Evolutionary conservation across 305 asterid species (phyloP).

Genomic region (Rubia peregrina): DNA sequence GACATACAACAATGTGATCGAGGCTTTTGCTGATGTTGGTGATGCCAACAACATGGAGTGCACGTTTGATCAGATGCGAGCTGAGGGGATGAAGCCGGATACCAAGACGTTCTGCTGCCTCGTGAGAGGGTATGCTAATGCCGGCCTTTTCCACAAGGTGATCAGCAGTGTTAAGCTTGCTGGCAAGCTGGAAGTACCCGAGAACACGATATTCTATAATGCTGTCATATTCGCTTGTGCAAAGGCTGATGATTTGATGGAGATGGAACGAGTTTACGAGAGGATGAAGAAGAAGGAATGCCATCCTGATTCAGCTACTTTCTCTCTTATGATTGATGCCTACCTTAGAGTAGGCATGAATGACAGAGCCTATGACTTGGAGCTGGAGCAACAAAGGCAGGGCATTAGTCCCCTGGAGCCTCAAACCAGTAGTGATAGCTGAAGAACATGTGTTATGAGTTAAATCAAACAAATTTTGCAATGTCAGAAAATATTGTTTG

Average conservation of each 20-base stretch:
- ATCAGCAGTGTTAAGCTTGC: slow-evolving; percentile 65
- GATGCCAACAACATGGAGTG: slow-evolving; percentile 78
- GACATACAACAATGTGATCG: slow-evolving; percentile 81
- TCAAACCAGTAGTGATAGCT: too few relatives aligned
- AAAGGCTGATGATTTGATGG: slow-evolving; percentile 77
- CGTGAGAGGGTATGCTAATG: slow-evolving; percentile 78
- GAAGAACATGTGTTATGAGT: too few relatives aligned
- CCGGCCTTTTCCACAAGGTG: slow-evolving; percentile 76
- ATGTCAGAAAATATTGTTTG: neutral
- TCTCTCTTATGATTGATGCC: slow-evolving; percentile 65
- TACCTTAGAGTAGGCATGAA: slow-evolving; percentile 77
- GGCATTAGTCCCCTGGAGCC: slow-evolving; percentile 5
- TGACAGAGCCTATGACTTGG: slow-evolving; percentile 65
- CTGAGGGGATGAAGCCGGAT: slow-evolving; percentile 72
- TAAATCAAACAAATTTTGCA: neutral
- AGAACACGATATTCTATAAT: slow-evolving; percentile 68
- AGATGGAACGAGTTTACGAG: slow-evolving; percentile 80
- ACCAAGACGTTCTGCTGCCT: slow-evolving; percentile 90
- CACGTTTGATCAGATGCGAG: slow-evolving; percentile 75
- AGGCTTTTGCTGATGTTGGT: slow-evolving; percentile 80
- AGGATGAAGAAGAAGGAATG: slow-evolving; percentile 73
- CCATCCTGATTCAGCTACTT: slow-evolving; percentile 57
- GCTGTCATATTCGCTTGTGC: slow-evolving; percentile 79
- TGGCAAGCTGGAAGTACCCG: slow-evolving; percentile 76
- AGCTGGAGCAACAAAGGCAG: slow-evolving; percentile 67